A percentile compares a stretch with the other conserved stretches of the same genome.
These are phyloP conservation scores for Dillenia turbinata DNA, from an alignment of 164 flowering plant genomes.

Conservation along the genomic window DNA sequence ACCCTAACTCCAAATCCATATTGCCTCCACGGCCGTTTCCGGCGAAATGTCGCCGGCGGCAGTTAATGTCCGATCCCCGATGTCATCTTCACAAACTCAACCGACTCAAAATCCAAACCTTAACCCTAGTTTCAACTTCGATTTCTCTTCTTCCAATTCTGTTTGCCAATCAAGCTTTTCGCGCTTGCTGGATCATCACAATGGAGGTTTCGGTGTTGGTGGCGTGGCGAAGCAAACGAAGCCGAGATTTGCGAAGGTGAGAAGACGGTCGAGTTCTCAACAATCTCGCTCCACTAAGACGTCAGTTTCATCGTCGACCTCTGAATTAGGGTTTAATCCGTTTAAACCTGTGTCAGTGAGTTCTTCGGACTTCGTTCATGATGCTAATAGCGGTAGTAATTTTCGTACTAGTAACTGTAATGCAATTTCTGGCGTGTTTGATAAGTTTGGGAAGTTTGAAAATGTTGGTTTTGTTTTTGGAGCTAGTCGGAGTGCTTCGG, in stretches of 20 bases:
- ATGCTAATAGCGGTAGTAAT: not conserved
- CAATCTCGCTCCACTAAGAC: slow-evolving; percentile 9
- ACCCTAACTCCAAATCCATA: too few species aligned
- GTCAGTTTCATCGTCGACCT: not conserved
- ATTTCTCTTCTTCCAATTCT: not conserved
- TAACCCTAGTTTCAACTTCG: slow-evolving; percentile 3
- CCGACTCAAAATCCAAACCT: not conserved
- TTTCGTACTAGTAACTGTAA: not conserved
- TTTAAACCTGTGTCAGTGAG: not conserved
- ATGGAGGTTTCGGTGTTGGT: not conserved
- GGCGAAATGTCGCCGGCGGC: too few species aligned
- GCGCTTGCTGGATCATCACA: not conserved
- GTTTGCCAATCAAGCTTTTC: not conserved
- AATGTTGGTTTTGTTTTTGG: slow-evolving; percentile 11
- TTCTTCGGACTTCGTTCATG: not conserved
- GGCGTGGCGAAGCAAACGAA: slow-evolving; percentile 12
- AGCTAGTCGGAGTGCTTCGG: slow-evolving; percentile 7
- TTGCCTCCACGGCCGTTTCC: too few species aligned
- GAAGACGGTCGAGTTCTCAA: slow-evolving; percentile 18
- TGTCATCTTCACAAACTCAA: not conserved
- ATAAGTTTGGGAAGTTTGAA: slow-evolving; percentile 4
- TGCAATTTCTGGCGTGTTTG: not conserved
- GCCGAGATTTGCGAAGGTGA: slow-evolving; percentile 30
- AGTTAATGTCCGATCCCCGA: too few species aligned
- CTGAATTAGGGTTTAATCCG: not conserved